Conservation (phyloP, 1,284 basidiomycete genomes). For the Irpex rosettiformis region DNA sequence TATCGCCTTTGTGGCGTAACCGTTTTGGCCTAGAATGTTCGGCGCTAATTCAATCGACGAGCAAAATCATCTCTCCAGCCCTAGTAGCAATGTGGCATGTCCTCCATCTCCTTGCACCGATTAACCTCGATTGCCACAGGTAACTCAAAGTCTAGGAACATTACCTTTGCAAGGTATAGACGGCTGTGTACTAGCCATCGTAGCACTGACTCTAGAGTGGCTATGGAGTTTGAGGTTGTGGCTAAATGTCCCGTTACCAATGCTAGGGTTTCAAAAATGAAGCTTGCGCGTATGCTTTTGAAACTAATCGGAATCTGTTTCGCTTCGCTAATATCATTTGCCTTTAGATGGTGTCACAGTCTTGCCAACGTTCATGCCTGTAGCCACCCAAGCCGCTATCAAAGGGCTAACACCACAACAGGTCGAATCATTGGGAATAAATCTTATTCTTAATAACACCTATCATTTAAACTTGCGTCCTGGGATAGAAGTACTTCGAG, state of each 20-base stretch:
- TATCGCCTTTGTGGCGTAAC: not conserved
- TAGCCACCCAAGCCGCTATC: constrained; percentile 84
- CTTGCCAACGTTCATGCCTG: constrained; percentile 88
- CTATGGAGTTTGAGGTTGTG: constrained; percentile 76
- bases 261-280: constrained; percentile 77
- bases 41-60: not conserved
- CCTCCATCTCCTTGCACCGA: not conserved
- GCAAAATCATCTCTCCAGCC: not conserved
- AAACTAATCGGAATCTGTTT: too few relatives aligned
- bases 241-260: constrained; percentile 74
- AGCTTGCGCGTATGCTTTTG: constrained; percentile 52
- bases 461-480: constrained; percentile 83
- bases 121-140: not conserved
- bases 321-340: too few relatives aligned
- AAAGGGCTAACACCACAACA: constrained; percentile 85
- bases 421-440: constrained; percentile 74
- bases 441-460: constrained; percentile 81
- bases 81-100: not conserved
- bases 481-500: constrained; percentile 65
- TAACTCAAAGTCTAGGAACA: not conserved
- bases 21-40: not conserved
- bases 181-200: not conserved
- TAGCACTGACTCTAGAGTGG: not conserved
- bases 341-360: constrained; percentile 70
- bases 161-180: not conserved